Evolutionary conservation across 2,329 filamentous ascomycete species (phyloP).

Genomic region (Phaeosphaeriaceae sp.): DNA sequence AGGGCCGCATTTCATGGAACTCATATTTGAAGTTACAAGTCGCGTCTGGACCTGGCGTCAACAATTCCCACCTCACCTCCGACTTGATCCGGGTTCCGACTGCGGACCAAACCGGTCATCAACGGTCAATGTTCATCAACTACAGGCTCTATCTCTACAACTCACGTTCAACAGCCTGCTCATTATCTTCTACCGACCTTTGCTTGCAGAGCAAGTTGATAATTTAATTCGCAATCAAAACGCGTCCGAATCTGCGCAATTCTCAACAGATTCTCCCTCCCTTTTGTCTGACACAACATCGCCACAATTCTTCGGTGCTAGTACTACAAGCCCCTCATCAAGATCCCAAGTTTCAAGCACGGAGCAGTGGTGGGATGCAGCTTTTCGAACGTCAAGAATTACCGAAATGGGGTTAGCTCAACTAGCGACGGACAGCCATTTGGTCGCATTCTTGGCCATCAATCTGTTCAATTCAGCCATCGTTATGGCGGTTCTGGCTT

Average conservation of each 20-base stretch:
- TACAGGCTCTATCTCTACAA: constrained; percentile 54
- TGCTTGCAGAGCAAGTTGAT: constrained; percentile 49
- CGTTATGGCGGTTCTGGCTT: constrained; percentile 53
- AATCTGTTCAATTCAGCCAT: constrained; percentile 57
- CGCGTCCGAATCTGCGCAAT: constrained; percentile 9
- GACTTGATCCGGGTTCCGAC: constrained; percentile 27
- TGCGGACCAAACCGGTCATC: constrained; percentile 15
- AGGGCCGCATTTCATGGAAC: constrained; percentile 17
- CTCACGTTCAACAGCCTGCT: constrained; percentile 55
- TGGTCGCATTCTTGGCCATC: constrained; percentile 55
- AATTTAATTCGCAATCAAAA: constrained; percentile 26
- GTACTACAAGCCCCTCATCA: constrained; percentile 10
- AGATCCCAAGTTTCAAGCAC: constrained; percentile 28
- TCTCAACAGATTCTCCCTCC: constrained; percentile 8
- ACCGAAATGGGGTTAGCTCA: constrained; percentile 46
- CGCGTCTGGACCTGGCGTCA: constrained; percentile 32
- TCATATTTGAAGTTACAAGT: constrained; percentile 25
- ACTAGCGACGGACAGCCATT: constrained; percentile 52
- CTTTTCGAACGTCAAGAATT: constrained; percentile 50
- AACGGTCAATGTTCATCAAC: constrained; percentile 21
- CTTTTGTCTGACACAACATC: not conserved
- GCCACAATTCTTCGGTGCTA: constrained; percentile 9
- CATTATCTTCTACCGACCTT: constrained; percentile 54
- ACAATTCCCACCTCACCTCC: constrained; percentile 30
- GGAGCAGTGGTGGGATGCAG: constrained; percentile 49